A percentile compares a stretch with the other conserved stretches of the same genome.
These are phyloP conservation scores for Myriangium duriaei DNA, from an alignment of 2,329 filamentous ascomycete genomes.

Conservation along the genomic window DNA sequence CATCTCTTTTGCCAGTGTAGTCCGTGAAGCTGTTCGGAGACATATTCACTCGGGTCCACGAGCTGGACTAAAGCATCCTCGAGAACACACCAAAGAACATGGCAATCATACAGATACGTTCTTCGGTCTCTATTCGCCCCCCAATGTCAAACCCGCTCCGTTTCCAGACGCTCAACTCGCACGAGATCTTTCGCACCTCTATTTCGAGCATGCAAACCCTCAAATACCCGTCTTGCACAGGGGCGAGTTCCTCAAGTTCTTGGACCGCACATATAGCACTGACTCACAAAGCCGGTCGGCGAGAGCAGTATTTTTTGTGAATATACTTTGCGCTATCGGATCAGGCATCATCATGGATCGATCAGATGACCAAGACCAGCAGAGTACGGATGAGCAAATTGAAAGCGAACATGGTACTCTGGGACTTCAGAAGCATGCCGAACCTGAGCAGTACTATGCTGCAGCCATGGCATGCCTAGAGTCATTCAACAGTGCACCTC, in stretches of 20 bases:
- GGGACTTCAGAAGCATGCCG: conserved; percentile 30
- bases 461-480: conserved; percentile 88
- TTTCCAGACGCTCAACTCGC: conserved; percentile 73
- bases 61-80: conserved; percentile 46
- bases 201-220: conserved; percentile 93
- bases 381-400: conserved; percentile 5
- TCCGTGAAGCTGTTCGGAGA: conserved; percentile 84
- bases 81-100: conserved; percentile 38
- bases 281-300: conserved; percentile 56
- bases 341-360: conserved; percentile 74
- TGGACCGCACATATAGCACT: conserved; percentile 66
- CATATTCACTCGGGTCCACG: conserved; percentile 45
- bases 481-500: conserved; percentile 60
- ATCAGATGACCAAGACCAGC: conserved; percentile 19
- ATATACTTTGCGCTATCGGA: conserved; percentile 95
- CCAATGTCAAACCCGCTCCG: conserved; percentile 69
- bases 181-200: conserved; percentile 60
- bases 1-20: conserved; percentile 86
- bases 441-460: conserved; percentile 92
- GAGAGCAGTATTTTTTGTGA: conserved; percentile 81
- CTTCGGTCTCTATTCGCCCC: conserved; percentile 88
- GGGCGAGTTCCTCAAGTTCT: conserved; percentile 77
- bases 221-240: conserved; percentile 89
- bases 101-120: conserved; percentile 85
- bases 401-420: conserved; percentile 2